Conservation (phyloP, 1,284 basidiomycete species). For the Cutaneotrichosporon dermatis region DNA sequence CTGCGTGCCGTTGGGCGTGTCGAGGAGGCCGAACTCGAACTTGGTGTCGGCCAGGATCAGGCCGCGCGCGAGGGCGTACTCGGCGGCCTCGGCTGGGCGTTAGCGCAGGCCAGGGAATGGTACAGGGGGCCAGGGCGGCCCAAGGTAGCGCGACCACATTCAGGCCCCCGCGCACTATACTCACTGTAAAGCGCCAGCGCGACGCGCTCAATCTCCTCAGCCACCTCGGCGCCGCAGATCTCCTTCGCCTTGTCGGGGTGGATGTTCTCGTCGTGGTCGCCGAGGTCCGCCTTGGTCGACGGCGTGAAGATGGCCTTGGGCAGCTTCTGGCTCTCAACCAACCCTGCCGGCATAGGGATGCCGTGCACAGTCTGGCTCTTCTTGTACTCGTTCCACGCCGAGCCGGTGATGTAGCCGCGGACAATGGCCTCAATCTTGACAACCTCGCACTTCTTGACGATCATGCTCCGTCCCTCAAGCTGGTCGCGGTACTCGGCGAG, state of each 20-base stretch:
- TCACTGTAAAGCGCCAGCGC: slow-evolving; percentile 48
- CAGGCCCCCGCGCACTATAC: slow-evolving; percentile 8
- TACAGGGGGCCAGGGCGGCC: no score
- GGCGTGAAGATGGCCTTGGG: slow-evolving; percentile 88
- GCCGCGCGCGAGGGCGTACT: slow-evolving; percentile 71
- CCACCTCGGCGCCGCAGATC: slow-evolving; percentile 48
- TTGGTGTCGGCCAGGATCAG: slow-evolving; percentile 95
- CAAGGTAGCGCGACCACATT: no score
- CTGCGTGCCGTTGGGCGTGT: slow-evolving; percentile 46
- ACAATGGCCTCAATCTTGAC: slow-evolving; percentile 97
- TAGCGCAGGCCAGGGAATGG: background rate
- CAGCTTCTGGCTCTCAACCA: slow-evolving; percentile 81
- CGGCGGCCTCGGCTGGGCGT: slow-evolving; percentile 59
- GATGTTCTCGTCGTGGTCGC: slow-evolving; percentile 95
- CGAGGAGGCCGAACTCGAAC: slow-evolving; percentile 77
- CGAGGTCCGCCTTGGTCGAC: slow-evolving; percentile 93
- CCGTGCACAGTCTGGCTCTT: slow-evolving; percentile 83
- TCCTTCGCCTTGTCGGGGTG: slow-evolving; percentile 68
- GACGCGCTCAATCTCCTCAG: slow-evolving; percentile 45
- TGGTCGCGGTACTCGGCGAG: slow-evolving; percentile 58
- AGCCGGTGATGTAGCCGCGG: slow-evolving; percentile 91
- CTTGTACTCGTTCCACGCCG: slow-evolving; percentile 93
- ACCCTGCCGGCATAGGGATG: slow-evolving; percentile 66
- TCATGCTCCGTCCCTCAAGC: slow-evolving; percentile 81
- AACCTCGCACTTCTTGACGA: slow-evolving; percentile 84